These are phyloP conservation scores for Hypoxylon lenormandii DNA, from an alignment of 495 filamentous ascomycete genomes.

Conservation along the genomic window DNA sequence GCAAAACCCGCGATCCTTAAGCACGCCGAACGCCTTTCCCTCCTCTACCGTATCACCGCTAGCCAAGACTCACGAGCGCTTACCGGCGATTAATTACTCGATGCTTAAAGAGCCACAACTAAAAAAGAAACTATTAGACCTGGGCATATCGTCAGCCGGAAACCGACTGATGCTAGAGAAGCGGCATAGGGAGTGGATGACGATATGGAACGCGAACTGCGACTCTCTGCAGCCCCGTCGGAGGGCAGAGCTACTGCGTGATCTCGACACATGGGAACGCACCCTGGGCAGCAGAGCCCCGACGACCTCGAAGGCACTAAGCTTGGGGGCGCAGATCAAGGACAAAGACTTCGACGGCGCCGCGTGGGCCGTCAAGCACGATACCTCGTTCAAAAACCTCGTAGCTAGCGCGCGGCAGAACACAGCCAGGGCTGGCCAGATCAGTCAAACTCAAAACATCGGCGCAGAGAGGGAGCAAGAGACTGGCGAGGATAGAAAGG, in stretches of 20 bases:
- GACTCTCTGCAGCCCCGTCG: constrained; percentile 78
- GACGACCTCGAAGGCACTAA: constrained; percentile 46
- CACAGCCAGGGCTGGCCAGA: constrained; percentile 53
- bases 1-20: constrained; percentile 46
- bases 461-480: not conserved
- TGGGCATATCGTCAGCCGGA: constrained; percentile 82
- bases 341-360: constrained; percentile 84
- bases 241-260: constrained; percentile 76
- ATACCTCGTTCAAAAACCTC: constrained; percentile 76
- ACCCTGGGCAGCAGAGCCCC: constrained; percentile 71
- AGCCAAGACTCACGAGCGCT: constrained; percentile 58
- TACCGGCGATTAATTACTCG: constrained; percentile 83
- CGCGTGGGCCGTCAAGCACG: constrained; percentile 79
- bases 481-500: not conserved
- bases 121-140: constrained; percentile 80
- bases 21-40: constrained; percentile 34
- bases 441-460: not conserved
- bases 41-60: constrained; percentile 14
- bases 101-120: constrained; percentile 80
- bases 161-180: constrained; percentile 73
- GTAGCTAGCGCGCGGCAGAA: constrained; percentile 74
- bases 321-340: constrained; percentile 64
- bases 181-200: constrained; percentile 92
- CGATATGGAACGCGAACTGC: constrained; percentile 95
- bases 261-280: constrained; percentile 85